Percentiles rank a stretch among this genome's conserved stretches.
Conservation (phyloP, 75 land plant genomes). For the Pinus tabuliformis region DNA sequence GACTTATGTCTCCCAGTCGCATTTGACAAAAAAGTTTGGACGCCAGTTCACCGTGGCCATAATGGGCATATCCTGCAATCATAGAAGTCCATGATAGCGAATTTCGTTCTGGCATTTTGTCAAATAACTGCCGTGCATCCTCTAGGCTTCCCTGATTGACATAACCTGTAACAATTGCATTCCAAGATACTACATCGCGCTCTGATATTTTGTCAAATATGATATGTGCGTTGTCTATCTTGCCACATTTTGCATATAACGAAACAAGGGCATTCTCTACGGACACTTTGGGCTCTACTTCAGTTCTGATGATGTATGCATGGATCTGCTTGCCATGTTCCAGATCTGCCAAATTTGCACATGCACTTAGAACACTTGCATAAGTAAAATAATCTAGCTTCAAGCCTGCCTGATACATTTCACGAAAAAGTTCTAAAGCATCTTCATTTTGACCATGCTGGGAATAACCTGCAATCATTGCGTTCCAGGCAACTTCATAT, state of each 20-base stretch:
- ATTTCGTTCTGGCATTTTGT: conserved; percentile 50
- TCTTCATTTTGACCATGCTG: conserved; percentile 21
- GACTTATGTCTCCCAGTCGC: conserved; percentile 17
- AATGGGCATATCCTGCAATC: conserved; percentile 51
- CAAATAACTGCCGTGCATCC: conserved; percentile 39
- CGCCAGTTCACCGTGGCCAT: conserved; percentile 40
- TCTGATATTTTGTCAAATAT: conserved; percentile 24
- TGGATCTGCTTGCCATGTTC: conserved; percentile 28
- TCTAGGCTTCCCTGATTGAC: conserved; percentile 24
- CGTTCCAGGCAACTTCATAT: conserved; percentile 36
- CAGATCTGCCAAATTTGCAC: conserved; percentile 14
- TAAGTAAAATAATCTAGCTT: conserved; percentile 26
- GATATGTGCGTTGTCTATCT: conserved; percentile 14
- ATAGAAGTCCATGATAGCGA: conserved; percentile 52
- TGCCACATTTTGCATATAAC: conserved; percentile 44
- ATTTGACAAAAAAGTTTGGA: conserved; percentile 29
- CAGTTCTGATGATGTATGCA: conserved; percentile 16
- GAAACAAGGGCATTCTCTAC: conserved; percentile 34
- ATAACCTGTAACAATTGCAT: conserved; percentile 34
- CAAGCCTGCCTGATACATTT: conserved; percentile 33
- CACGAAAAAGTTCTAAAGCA: conserved; percentile 29
- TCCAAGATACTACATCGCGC: conserved; percentile 43
- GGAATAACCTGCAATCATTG: conserved; percentile 24
- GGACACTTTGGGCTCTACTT: conserved; percentile 11
- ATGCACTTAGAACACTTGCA: conserved; percentile 27